Evolutionary conservation across 306 rosid species (phyloP).

Genomic region (Cyclanthera cordifolia): DNA sequence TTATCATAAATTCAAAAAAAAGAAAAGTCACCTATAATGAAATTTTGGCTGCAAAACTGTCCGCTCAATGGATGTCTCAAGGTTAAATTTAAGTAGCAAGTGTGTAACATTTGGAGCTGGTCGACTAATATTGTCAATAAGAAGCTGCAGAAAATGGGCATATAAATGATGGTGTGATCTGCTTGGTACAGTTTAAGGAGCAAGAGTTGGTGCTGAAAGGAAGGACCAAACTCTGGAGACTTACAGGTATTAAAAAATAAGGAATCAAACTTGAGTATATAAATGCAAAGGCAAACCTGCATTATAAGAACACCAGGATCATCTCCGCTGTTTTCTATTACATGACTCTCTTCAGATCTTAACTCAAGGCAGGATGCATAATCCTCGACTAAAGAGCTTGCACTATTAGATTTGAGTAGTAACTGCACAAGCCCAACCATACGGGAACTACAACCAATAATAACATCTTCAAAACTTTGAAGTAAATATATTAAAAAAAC

Average conservation of each 20-base stretch:
- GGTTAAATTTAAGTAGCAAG: constrained; percentile 76
- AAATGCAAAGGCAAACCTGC: constrained; percentile 45
- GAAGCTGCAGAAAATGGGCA: constrained; percentile 53
- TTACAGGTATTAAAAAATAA: background rate
- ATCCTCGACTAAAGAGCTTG: constrained; percentile 76
- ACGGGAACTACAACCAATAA: constrained; percentile 59
- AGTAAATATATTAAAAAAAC: background rate
- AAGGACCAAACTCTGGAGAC: background rate
- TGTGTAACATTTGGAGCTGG: constrained; percentile 89
- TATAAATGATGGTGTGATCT: background rate
- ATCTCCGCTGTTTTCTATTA: constrained; percentile 49
- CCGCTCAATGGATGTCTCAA: constrained; percentile 64
- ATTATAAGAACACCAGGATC: constrained; percentile 90
- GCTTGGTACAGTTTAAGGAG: background rate
- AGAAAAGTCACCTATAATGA: constrained; percentile 63
- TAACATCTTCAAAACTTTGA: background rate
- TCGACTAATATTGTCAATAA: constrained; percentile 75
- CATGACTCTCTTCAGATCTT: constrained; percentile 63
- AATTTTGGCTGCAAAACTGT: constrained; percentile 81
- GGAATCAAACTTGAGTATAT: constrained; percentile 2
- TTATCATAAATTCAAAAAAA: background rate
- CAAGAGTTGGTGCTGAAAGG: background rate
- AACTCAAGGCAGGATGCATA: constrained; percentile 97
- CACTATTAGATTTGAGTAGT: constrained; percentile 65
- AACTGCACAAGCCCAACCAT: constrained; percentile 84